Percentiles rank a stretch among this genome's conserved stretches.
Evolutionary conservation across 208 protist genomes (phyloP).

Genomic region (Porcisia hertigi): DNA sequence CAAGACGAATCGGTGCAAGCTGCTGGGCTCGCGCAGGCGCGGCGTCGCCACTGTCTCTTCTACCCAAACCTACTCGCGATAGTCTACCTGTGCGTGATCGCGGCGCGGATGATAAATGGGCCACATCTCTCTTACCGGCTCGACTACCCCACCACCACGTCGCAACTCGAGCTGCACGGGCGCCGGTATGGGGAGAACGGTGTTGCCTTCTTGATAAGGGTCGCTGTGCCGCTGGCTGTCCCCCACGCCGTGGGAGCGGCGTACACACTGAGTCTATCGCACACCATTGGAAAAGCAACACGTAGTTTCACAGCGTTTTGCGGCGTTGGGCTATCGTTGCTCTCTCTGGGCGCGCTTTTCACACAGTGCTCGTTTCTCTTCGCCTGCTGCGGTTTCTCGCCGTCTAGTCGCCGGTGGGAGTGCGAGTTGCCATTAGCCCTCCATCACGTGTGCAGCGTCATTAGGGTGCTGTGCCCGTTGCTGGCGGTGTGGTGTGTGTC

Average conservation of each 20-base stretch:
- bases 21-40: not conserved
- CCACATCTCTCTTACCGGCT: conserved; percentile 29
- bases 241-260: conserved; percentile 33
- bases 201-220: conserved; percentile 37
- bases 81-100: conserved; percentile 18
- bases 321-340: conserved; percentile 68
- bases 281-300: conserved; percentile 49
- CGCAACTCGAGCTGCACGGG: conserved; percentile 38
- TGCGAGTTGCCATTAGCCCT: conserved; percentile 71
- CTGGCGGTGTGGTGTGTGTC: conserved; percentile 62
- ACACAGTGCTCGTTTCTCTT: conserved; percentile 63
- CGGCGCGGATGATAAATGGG: conserved; percentile 16
- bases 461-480: conserved; percentile 47
- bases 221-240: conserved; percentile 32
- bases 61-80: conserved; percentile 23
- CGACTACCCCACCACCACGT: conserved; percentile 56
- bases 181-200: conserved; percentile 38
- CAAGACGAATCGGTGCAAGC: conserved; percentile 2
- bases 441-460: conserved; percentile 66
- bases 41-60: conserved; percentile 37
- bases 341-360: conserved; percentile 50
- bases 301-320: conserved; percentile 70
- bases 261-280: conserved; percentile 43
- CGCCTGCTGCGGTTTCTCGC: conserved; percentile 45
- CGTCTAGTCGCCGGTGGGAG: conserved; percentile 44